Percentiles rank a stretch among this genome's conserved stretches.
These are phyloP conservation scores for Kernera saxatilis DNA, from an alignment of 345 rosid species.

Conservation along the genomic window DNA sequence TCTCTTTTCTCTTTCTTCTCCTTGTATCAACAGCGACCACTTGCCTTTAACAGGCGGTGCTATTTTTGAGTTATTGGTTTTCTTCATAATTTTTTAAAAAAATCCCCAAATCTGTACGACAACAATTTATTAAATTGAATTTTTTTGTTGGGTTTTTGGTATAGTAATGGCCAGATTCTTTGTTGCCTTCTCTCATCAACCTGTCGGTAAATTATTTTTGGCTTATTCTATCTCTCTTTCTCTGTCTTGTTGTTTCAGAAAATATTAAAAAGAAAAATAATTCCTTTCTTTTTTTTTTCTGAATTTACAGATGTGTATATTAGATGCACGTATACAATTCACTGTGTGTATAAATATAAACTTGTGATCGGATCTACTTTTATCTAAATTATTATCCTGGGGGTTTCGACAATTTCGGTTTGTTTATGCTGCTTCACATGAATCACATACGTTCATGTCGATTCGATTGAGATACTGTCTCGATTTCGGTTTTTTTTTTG, in stretches of 20 bases:
- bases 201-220: constrained; percentile 42
- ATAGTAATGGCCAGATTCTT: constrained; percentile 41
- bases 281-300: not conserved
- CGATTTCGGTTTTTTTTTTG: not conserved
- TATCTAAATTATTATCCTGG: not conserved
- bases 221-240: constrained; percentile 17
- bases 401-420: constrained; percentile 22
- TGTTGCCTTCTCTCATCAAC: constrained; percentile 27
- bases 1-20: not conserved
- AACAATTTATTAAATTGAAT: not conserved
- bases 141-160: not conserved
- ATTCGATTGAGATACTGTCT: constrained; percentile 32
- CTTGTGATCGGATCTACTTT: constrained; percentile 26
- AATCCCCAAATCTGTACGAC: not conserved
- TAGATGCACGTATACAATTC: constrained; percentile 21
- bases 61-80: not conserved
- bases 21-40: constrained; percentile 18
- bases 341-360: not conserved
- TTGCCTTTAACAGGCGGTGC: constrained; percentile 37
- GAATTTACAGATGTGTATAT: constrained; percentile 18
- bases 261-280: not conserved
- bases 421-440: constrained; percentile 27
- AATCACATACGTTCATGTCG: constrained; percentile 35
- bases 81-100: not conserved
- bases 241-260: constrained; percentile 14